Base-by-base conservation (phyloP, 2,329 filamentous ascomycete genomes). In the Nemania sp. region DNA sequence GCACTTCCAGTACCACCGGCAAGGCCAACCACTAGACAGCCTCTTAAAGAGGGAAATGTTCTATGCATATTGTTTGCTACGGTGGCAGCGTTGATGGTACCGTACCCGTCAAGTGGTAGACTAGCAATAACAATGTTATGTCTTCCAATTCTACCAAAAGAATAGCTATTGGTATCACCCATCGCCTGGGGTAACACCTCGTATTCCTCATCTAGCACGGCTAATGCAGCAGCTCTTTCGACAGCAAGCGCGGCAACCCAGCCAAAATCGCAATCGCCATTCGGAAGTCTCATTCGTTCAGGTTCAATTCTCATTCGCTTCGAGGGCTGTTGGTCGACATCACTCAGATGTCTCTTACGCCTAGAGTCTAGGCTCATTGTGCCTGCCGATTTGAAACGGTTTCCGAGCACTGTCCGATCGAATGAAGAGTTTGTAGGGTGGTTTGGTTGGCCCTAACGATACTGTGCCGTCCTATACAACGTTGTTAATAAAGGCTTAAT, bases 171-270 rank as follows among this genome's bases (percentile, higher is more conserved):
- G 52, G 11, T 55, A 43, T 76, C 75, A 22, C 52, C 59, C 10
- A 22, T 38, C 4, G 11, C 24, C 24, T 27, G 18, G 6, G 62
- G 22, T 18, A 73, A 59, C 22, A 62, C n/a, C 0, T 68, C 56
- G 54, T 80, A 72, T 22, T 70, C 52, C n/a, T 72, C 63, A 59
- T 80, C 78, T 0, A 80, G 73, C 72, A 79, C 73, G 18, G 67
- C 66, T 2, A 75, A 73, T 0, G 76, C 78, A 15, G 66, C 66
- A 5, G 76, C 72, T 45, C 76, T 73, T 66, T 81, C 79, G 47
- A 74, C 55, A 1, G 71, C 72, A 7, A 81, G 70, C 0, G 77
- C 77, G 63, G 77, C 77, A 7, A 80, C 66, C 78, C 78, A 80
- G 51, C 73, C 77, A 10, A 79, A 71, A 2, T 72, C 75, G 54